Evolutionary conservation across 768 basidiomycete genomes (phyloP), one percentile per base, ranked within the genome.

Genomic region (Boletus rex-veris): DNA sequence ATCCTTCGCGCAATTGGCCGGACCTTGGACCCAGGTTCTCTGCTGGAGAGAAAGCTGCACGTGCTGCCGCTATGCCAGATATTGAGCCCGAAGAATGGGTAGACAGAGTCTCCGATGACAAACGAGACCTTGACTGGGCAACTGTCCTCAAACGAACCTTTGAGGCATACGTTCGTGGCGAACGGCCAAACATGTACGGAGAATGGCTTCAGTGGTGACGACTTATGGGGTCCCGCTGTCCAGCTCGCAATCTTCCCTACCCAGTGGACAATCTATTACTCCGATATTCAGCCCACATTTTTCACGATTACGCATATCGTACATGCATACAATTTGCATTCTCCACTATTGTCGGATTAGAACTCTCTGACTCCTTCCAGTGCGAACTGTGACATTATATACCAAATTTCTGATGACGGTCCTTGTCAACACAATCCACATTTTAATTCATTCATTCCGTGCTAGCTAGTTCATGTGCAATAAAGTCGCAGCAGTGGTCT

Each of bases 91-190:
- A 71, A 47, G 72, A 71, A 45, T 74, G 73, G 45, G 75, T 77
- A 18, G 75, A 75, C 47, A 63, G 60, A 28, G 74, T 83, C 4
- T 74, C 74, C 16, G 80, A 85, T 54, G 91, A 94, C 71, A 80
- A 82, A 66, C 81, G 85, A 39, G 94, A 96, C 64, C 75, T 95
- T 51, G 82, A 87, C 61, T 99, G 97, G 97, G 82, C 89, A 24
- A 90, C 93, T 12, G 94, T 98, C 19, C 71, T 98, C 62, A 99
- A 98, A 75, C 80, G 97, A 66, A 93, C 92, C 40, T 98, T 97
- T 66, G 97, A 99, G 73, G 80, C 86, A 19, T 98, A 90, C 71
- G 68, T 99, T 57, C 84, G 96, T 40, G 91, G 88, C 15, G 96
- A 99, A 73, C 74, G 79, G 57, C 93, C 96, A 10, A 98, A 95